Base-by-base conservation (phyloP, 1,139 yeast genomes). In the Meyerozyma carpophila region DNA sequence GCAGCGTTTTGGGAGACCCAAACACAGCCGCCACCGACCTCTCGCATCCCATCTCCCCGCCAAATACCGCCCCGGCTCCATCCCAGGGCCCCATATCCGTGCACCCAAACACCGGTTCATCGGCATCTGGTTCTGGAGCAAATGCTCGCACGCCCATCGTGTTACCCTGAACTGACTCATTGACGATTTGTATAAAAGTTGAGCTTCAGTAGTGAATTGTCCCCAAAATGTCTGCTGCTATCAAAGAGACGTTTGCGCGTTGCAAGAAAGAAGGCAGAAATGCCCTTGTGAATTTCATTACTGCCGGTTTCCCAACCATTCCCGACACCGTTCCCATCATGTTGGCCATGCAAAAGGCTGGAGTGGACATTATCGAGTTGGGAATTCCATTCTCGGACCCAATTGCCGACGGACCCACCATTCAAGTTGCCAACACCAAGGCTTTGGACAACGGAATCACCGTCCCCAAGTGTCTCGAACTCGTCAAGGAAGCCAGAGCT, bases 371-470 rank as follows among this genome's bases (percentile, higher is more conserved):
- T 50, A 88, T 93, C 53, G 99, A 93, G 68, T 70, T 93, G 42
- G 98, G 99, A 49, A 71, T 94, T 59, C 99, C 99, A 37, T 93
- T 93, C 63, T 84, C 96, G n/a, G 99, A 93, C 62, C 98, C 99
- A 37, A 89, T 93, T 58, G 99, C 98, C 37, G 99, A 93, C 63
- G 99, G 99, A 40, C 96, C 98, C 34, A 89, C 95, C 13, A 93
- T 93, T 56, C 98, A 93, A 66, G 81, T 73, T 32, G 89, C 98
- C 36, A 91, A 91, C 66, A 79, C 79, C 31, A 72, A 68, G 20
- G 94, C 98, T 10, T 75, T 93, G 52, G 75, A 79, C 28, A 90
- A 93, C 55, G 95, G 95, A 11, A 80, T 90, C 47, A 83, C 90
- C 27, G 82, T 89, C 47, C 61, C 72, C 8, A 73, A 75, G 55